Conservation (phyloP, 306 rosid genomes). For the Quercus gilva region DNA sequence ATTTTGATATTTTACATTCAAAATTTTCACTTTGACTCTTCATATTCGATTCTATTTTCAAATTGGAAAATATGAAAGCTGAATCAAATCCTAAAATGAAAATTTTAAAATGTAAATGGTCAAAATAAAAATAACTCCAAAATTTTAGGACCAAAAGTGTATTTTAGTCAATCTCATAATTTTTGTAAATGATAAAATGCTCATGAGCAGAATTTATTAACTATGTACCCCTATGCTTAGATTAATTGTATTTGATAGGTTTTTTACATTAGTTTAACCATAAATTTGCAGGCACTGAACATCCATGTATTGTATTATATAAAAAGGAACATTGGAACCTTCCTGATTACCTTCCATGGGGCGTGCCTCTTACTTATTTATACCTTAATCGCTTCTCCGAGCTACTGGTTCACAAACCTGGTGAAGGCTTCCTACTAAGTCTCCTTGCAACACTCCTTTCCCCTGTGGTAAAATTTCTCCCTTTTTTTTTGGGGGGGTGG, state of each 20-base stretch:
- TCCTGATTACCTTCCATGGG: constrained; percentile 68
- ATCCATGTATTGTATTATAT: constrained; percentile 57
- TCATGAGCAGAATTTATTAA: neutral
- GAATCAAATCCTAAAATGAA: too few species aligned
- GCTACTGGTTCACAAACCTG: constrained; percentile 64
- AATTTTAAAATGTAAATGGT: too few species aligned
- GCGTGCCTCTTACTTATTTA: constrained; percentile 41
- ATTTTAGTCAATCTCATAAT: too few species aligned
- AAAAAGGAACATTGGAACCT: constrained; percentile 50
- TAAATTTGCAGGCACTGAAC: constrained; percentile 34
- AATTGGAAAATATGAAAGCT: too few species aligned
- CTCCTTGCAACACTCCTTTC: constrained; percentile 54
- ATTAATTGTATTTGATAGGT: neutral
- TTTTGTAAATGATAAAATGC: too few species aligned
- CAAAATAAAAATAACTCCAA: too few species aligned
- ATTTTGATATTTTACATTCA: too few species aligned
- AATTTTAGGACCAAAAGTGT: too few species aligned
- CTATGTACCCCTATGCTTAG: neutral
- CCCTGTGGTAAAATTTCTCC: constrained; percentile 42
- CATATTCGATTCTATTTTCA: too few species aligned
- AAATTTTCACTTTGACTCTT: too few species aligned
- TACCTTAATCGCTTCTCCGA: constrained; percentile 65
- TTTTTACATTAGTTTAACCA: neutral
- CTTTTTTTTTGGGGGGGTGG: too few species aligned
- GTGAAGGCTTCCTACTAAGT: constrained; percentile 43